Conservation (phyloP, 257 asterid species). For the Petrea volubilis region DNA sequence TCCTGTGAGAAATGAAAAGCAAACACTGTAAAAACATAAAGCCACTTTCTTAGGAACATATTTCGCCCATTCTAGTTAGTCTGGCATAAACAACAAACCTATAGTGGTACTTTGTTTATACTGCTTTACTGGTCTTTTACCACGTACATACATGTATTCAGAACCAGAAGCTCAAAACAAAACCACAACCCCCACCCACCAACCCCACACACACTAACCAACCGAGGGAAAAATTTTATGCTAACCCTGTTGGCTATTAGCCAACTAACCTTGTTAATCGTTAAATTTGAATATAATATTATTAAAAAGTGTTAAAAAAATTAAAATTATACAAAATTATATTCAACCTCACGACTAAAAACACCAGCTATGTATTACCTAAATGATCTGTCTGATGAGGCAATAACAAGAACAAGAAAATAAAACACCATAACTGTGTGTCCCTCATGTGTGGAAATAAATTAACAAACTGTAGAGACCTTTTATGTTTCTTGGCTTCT, state of each 20-base stretch:
- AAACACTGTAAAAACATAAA: conserved; percentile 27
- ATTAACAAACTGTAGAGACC: background rate
- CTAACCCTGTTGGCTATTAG: no score
- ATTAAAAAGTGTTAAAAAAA: no score
- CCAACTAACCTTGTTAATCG: no score
- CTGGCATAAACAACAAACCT: background rate
- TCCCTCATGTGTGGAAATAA: conserved; percentile 1
- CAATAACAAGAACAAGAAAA: background rate
- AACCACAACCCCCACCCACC: background rate
- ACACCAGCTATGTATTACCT: no score
- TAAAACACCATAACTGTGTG: background rate
- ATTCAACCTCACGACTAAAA: no score
- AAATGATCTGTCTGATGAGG: no score
- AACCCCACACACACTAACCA: no score
- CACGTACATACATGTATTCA: background rate
- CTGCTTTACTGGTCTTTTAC: background rate
- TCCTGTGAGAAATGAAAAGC: conserved; percentile 1
- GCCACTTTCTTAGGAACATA: conserved; percentile 45
- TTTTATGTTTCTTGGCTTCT: conserved; percentile 7
- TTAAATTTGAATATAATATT: no score
- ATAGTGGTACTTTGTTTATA: background rate
- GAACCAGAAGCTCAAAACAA: background rate
- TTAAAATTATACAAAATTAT: no score
- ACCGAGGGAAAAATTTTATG: no score
- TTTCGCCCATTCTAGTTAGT: background rate